Evolutionary conservation across 441 rosid species (phyloP).

Genomic region (Theobroma grandiflorum): DNA sequence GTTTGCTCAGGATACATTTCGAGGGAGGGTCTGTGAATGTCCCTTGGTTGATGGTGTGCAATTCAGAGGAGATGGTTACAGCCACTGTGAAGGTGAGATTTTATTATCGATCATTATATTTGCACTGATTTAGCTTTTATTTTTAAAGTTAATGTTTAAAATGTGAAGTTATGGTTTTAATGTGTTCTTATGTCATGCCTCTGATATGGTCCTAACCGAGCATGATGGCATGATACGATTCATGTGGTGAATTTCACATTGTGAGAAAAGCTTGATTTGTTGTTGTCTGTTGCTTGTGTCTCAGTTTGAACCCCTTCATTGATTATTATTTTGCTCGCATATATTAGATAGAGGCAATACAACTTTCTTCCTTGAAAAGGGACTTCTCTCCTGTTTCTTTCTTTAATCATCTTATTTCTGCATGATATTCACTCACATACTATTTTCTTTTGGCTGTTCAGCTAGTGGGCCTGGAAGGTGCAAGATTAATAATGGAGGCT

Average conservation of each 20-base stretch:
- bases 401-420: slow-evolving; percentile 21
- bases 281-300: background rate
- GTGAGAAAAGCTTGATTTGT: slow-evolving; percentile 9
- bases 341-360: background rate
- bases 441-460: slow-evolving; percentile 39
- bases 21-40: slow-evolving; percentile 96
- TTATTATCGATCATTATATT: slow-evolving; percentile 10
- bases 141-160: slow-evolving; percentile 4
- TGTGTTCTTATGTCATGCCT: slow-evolving; percentile 2
- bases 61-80: slow-evolving; percentile 98
- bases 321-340: background rate
- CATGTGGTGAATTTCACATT: background rate
- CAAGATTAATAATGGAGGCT: slow-evolving; percentile 93
- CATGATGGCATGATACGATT: background rate
- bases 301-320: background rate
- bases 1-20: slow-evolving; percentile 84
- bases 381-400: slow-evolving; percentile 11
- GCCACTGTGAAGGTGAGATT: slow-evolving; percentile 85
- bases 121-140: slow-evolving; percentile 5
- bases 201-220: background rate
- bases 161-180: background rate
- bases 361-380: background rate
- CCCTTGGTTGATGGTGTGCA: slow-evolving; percentile 92
- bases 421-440: background rate
- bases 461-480: slow-evolving; percentile 95